A percentile compares a stretch with the other conserved stretches of the same genome.
These are phyloP conservation scores for Boletellus emodensis DNA, from an alignment of 768 basidiomycete genomes.

Conservation along the genomic window DNA sequence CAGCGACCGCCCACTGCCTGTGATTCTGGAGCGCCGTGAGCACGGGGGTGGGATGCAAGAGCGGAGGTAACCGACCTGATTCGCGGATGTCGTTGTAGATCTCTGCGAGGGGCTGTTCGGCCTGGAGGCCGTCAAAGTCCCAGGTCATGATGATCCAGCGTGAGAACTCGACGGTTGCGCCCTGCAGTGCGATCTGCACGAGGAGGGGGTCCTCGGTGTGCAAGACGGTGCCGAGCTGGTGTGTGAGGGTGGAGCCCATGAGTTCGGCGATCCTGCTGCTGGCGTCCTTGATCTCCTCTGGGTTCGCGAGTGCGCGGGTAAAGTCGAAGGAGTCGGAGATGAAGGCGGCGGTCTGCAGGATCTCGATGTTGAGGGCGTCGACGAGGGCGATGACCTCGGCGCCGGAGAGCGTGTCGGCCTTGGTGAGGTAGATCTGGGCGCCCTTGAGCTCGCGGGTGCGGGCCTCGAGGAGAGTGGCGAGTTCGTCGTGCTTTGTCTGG, in stretches of 20 bases:
- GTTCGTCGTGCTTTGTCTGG: slow-evolving; percentile 24
- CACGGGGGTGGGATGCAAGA: not conserved
- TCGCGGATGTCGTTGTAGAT: slow-evolving; percentile 41
- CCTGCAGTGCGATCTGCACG: slow-evolving; percentile 37
- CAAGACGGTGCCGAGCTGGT: slow-evolving; percentile 19
- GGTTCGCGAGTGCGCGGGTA: slow-evolving; percentile 16
- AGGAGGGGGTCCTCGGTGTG: slow-evolving; percentile 37
- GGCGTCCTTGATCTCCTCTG: slow-evolving; percentile 28
- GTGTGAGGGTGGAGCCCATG: slow-evolving; percentile 28
- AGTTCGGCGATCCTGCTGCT: slow-evolving; percentile 28
- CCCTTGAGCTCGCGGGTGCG: slow-evolving; percentile 40
- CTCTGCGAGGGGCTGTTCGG: slow-evolving; percentile 27
- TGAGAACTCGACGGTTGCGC: slow-evolving; percentile 29
- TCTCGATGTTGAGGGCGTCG: slow-evolving; percentile 45
- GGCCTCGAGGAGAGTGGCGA: slow-evolving; percentile 30
- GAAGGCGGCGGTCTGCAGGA: slow-evolving; percentile 43
- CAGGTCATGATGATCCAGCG: slow-evolving; percentile 34
- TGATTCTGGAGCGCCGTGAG: slow-evolving; percentile 35
- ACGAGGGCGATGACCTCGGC: slow-evolving; percentile 39
- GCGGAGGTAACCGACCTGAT: slow-evolving; percentile 32
- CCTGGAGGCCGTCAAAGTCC: slow-evolving; percentile 31
- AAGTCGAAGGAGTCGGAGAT: slow-evolving; percentile 40
- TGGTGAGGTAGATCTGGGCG: slow-evolving; percentile 42
- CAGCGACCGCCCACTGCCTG: slow-evolving; percentile 53
- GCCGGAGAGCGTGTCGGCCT: slow-evolving; percentile 41